A percentile compares a stretch with the other conserved stretches of the same genome.
Evolutionary conservation across 768 basidiomycete genomes (phyloP).

Genomic region (Tulasnella calospora): DNA sequence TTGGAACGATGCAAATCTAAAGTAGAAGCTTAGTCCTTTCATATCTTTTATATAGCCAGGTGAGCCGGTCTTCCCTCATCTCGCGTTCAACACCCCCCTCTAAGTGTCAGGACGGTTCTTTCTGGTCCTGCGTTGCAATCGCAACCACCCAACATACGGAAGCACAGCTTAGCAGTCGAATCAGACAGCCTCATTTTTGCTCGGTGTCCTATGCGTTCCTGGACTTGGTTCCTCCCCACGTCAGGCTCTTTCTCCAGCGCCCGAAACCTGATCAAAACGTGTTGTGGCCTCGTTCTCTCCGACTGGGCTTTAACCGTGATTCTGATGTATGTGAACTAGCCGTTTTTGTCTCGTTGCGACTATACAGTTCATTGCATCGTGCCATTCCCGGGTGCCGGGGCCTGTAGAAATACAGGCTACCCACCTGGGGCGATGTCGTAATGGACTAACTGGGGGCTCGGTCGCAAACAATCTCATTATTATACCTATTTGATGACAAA

Average conservation of each 20-base stretch:
- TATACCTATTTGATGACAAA: accelerated
- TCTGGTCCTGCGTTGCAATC: neutral
- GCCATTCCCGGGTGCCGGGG: neutral
- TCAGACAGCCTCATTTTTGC: neutral
- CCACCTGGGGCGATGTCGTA: neutral
- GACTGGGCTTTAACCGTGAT: neutral
- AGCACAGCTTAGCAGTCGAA: neutral
- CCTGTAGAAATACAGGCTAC: neutral
- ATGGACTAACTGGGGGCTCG: neutral
- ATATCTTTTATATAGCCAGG: neutral
- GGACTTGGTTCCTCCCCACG: neutral
- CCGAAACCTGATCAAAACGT: neutral
- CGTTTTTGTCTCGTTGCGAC: neutral
- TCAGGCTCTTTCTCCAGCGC: neutral
- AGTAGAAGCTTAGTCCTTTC: neutral
- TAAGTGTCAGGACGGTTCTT: neutral
- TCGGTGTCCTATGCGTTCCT: neutral
- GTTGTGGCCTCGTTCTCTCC: neutral
- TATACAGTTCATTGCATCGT: neutral
- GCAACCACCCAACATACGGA: neutral
- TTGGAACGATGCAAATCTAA: neutral
- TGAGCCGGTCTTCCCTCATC: neutral
- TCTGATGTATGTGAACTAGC: neutral
- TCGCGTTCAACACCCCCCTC: neutral
- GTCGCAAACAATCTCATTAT: neutral